Base-by-base conservation (phyloP, 2,329 filamentous ascomycete genomes). In the Hymenoscyphus occultus region DNA sequence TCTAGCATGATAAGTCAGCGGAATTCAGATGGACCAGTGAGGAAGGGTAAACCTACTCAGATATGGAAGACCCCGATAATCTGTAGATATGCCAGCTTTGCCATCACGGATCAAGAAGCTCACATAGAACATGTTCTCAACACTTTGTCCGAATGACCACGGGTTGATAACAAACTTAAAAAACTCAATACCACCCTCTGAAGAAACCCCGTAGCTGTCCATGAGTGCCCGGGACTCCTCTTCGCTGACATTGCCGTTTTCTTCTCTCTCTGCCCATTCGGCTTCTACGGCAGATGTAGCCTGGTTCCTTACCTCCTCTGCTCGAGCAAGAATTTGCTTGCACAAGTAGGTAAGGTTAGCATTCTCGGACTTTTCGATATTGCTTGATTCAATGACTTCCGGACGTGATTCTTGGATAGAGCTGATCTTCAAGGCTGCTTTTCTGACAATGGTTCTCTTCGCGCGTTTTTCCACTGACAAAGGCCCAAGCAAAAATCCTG, bases 111-210 rank as follows among this genome's bases (percentile, higher is more conserved):
- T 92, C 67, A 99, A 80, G 74, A 99, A 99, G 75, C 92, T 96
- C 71, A 97, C 86, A 76, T 98, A 98, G 77, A 99, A 99, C 72
- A 99, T 82, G 72, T 99, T 99, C 76, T 99, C 95, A 6, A 99
- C 88, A 0, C 93, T 97, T 77, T 99, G 95, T 0, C 92, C 92
- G 73, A 98, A 99, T 0, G 92, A 96, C 48, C 81, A 81, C 0
- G 95, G 95, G 71, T 99, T 97, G 69, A 98, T 85, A 51, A 93
- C 91, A 71, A 97, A 98, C 61, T 90, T 87, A 76, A 97, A 90
- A 13, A 97, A 78, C 60, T 91, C 87, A 3, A 97, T 85, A 16
- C 91, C 91, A 1, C 88, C 88, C 1, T 87, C 87, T 19, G 83
- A 81, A 13, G 87, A 84, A 14, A 97, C 80, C 2, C 88, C 85